Evolutionary conservation across 495 filamentous ascomycete genomes (phyloP).

Genomic region (Extremus antarcticus): DNA sequence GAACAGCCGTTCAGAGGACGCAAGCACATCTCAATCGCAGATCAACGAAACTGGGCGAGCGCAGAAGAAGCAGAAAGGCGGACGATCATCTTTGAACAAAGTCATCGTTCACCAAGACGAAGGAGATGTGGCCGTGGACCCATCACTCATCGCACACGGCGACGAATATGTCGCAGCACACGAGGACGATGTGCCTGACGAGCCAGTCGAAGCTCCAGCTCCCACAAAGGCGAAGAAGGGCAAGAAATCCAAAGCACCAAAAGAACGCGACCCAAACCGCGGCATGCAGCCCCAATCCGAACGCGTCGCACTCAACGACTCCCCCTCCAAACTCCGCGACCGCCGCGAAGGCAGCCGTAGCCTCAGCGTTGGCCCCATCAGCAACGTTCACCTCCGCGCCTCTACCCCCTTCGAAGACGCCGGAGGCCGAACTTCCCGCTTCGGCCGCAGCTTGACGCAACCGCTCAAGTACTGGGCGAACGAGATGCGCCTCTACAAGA

Average conservation of each 20-base stretch:
- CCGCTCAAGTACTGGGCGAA: slow-evolving; percentile 83
- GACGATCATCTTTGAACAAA: background rate
- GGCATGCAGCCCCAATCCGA: background rate
- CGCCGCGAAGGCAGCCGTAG: slow-evolving; percentile 2
- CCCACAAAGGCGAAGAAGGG: slow-evolving; percentile 12
- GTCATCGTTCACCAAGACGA: background rate
- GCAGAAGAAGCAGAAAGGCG: slow-evolving; percentile 14
- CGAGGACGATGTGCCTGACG: background rate
- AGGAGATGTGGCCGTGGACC: slow-evolving; percentile 4
- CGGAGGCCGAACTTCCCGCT: slow-evolving; percentile 41
- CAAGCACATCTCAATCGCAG: slow-evolving; percentile 14
- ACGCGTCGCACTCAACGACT: slow-evolving; percentile 12
- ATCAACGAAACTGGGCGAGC: slow-evolving; percentile 17
- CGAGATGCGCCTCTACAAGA: slow-evolving; percentile 61
- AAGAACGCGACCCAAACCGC: slow-evolving; percentile 12
- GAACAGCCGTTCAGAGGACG: background rate
- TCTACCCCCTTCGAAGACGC: slow-evolving; percentile 48
- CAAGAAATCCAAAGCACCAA: background rate
- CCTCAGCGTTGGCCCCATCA: slow-evolving; percentile 34
- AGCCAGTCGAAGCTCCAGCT: background rate
- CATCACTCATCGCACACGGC: slow-evolving; percentile 5
- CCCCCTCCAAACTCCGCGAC: slow-evolving; percentile 1
- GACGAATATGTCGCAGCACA: background rate
- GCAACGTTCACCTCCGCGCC: slow-evolving; percentile 59
- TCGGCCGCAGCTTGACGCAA: slow-evolving; percentile 49